phyloP scores from a whole-genome alignment of 1,284 basidiomycete genomes.

The Ceratorhiza oryzae-sativae region DNA sequence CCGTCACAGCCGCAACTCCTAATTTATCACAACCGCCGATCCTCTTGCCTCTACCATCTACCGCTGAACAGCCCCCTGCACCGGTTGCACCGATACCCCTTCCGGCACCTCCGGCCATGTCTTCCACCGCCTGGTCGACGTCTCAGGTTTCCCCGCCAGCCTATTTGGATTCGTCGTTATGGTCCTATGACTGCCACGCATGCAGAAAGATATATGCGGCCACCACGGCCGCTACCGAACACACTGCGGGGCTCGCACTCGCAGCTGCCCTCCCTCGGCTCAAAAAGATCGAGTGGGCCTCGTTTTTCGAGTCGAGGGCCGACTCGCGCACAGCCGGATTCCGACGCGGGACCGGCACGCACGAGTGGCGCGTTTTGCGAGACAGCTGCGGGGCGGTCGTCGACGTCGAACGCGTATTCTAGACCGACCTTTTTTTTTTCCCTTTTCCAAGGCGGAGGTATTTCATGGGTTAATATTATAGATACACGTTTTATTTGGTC shows the following conservation, averaged over 20 bases:
- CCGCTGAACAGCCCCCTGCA: neutral
- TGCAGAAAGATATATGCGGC: slow-evolving; percentile 13
- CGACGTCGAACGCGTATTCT: slow-evolving; percentile 10
- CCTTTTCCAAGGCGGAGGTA: neutral
- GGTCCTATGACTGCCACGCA: slow-evolving; percentile 26
- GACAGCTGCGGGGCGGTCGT: slow-evolving; percentile 3
- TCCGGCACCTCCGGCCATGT: neutral
- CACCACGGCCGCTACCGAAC: slow-evolving; percentile 1
- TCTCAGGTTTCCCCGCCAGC: slow-evolving; percentile 10
- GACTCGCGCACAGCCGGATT: neutral
- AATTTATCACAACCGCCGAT: neutral
- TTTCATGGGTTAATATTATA: slow-evolving; percentile 30
- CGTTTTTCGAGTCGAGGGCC: slow-evolving; percentile 19
- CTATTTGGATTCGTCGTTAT: slow-evolving; percentile 10
- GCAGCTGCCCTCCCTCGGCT: neutral
- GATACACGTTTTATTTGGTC: slow-evolving; percentile 26
- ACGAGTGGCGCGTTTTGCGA: slow-evolving; percentile 22
- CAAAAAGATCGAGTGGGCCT: slow-evolving; percentile 23
- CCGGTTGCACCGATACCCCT: neutral
- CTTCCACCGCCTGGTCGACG: slow-evolving; percentile 1
- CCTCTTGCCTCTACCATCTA: neutral
- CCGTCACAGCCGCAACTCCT: neutral
- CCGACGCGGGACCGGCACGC: slow-evolving; percentile 6
- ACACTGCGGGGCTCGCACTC: slow-evolving; percentile 10
- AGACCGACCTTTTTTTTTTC: too few relatives aligned